Percentiles rank a stretch among this genome's conserved stretches.
phyloP scores from a whole-genome alignment of 139 green algal genomes.

The Zygnema circumcarinatum region DNA sequence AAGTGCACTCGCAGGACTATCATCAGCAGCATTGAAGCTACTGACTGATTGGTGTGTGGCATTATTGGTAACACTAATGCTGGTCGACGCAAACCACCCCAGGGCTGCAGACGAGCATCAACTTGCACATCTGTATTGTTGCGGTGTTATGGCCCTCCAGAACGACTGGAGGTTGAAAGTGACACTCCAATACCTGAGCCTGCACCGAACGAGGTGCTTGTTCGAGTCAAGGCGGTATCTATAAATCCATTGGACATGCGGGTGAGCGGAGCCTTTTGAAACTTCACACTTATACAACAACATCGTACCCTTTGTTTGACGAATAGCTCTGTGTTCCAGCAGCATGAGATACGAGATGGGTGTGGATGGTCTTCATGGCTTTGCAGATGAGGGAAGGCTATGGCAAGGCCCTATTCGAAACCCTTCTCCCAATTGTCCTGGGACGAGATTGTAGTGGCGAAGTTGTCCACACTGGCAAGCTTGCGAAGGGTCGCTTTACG shows the following conservation, averaged over 20 bases:
- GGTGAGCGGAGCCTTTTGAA: conserved; percentile 20
- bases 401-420: conserved; percentile 19
- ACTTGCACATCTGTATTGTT: conserved; percentile 37
- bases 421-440: conserved; percentile 25
- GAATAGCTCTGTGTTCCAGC: background rate
- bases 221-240: conserved; percentile 24
- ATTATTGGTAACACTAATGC: too few relatives aligned
- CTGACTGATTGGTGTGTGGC: too few relatives aligned
- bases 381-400: conserved; percentile 50
- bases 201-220: conserved; percentile 24
- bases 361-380: background rate
- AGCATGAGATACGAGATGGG: background rate
- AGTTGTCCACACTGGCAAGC: background rate
- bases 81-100: too few relatives aligned
- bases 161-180: conserved; percentile 23
- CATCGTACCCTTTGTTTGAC: background rate
- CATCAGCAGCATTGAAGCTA: too few relatives aligned
- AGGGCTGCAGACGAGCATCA: background rate
- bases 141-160: conserved; percentile 23
- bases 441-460: conserved; percentile 25
- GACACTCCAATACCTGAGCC: background rate
- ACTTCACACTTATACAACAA: background rate
- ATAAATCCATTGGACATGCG: conserved; percentile 49
- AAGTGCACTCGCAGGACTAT: too few relatives aligned
- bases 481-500: background rate